Conservation (phyloP, 805 yeast genomes). For the Ogataea angusta region DNA sequence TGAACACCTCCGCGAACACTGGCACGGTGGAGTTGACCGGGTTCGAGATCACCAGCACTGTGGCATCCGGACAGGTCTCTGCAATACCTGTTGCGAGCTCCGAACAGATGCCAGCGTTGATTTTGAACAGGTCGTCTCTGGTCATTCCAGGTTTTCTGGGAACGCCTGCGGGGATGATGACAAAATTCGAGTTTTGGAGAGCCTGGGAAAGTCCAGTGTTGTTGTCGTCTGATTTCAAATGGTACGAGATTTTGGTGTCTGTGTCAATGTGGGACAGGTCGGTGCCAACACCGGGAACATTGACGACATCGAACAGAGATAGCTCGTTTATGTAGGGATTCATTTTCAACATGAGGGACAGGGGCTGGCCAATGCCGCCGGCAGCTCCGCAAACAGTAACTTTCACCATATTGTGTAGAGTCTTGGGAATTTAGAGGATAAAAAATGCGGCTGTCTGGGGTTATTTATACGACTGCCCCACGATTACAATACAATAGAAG, state of each 20-base stretch:
- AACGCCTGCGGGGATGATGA: constrained; percentile 58
- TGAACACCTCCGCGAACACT: constrained; percentile 55
- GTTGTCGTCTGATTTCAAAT: constrained; percentile 37
- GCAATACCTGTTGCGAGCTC: constrained; percentile 51
- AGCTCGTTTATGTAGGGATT: constrained; percentile 60
- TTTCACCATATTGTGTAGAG: constrained; percentile 15
- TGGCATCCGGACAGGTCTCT: constrained; percentile 46
- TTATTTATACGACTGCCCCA: constrained; percentile 11
- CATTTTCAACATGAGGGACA: constrained; percentile 75
- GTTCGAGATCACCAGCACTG: constrained; percentile 53
- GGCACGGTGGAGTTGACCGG: constrained; percentile 64
- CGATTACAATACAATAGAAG: constrained; percentile 2
- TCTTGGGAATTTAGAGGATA: neutral
- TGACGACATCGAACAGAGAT: constrained; percentile 81
- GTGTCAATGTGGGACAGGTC: constrained; percentile 78
- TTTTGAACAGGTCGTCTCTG: constrained; percentile 58
- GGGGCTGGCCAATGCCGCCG: constrained; percentile 93
- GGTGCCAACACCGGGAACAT: constrained; percentile 83
- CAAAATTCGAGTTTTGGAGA: constrained; percentile 45
- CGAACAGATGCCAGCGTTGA: constrained; percentile 53
- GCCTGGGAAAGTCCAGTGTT: constrained; percentile 36
- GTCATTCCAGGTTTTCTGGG: constrained; percentile 68
- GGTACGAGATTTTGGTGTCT: constrained; percentile 41
- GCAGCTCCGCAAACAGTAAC: constrained; percentile 84
- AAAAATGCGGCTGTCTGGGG: neutral